Evolutionary conservation across 441 rosid genomes (phyloP).

Genomic region (Gossypium schwendimanii): DNA sequence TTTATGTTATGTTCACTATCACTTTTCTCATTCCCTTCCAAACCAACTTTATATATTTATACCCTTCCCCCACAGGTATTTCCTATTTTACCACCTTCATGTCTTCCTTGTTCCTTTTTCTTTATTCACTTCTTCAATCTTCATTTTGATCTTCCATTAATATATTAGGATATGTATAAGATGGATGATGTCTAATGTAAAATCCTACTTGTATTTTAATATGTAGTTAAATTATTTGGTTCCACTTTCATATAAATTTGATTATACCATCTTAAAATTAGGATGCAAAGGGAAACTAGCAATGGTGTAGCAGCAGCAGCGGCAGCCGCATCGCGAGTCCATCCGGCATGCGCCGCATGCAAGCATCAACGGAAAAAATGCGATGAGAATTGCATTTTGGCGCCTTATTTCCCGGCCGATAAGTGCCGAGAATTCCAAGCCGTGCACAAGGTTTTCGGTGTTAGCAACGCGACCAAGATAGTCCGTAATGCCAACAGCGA

Average conservation of each 20-base stretch:
- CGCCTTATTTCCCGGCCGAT: slow-evolving; percentile 23
- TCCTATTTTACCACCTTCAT: slow-evolving; percentile 1
- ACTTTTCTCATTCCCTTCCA: slow-evolving; percentile 19
- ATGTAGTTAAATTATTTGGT: not conserved
- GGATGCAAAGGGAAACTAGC: slow-evolving; percentile 1
- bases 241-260: not conserved
- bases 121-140: not conserved
- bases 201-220: too few species aligned
- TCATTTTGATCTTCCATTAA: not conserved
- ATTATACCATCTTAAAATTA: not conserved
- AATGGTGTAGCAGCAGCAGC: not conserved
- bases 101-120: not conserved
- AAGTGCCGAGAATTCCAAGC: slow-evolving; percentile 22
- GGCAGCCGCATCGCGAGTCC: slow-evolving; percentile 1
- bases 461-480: slow-evolving; percentile 32
- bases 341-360: slow-evolving; percentile 41
- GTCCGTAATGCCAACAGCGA: slow-evolving; percentile 18
- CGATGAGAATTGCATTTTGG: slow-evolving; percentile 19
- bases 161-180: not conserved
- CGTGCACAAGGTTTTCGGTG: slow-evolving; percentile 29
- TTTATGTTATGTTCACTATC: slow-evolving; percentile 29
- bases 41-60: not conserved
- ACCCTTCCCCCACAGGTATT: too few species aligned
- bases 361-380: slow-evolving; percentile 37
- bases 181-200: not conserved